Evolutionary conservation across 1,284 basidiomycete species (phyloP).

Genomic region (Melampsora americana): DNA sequence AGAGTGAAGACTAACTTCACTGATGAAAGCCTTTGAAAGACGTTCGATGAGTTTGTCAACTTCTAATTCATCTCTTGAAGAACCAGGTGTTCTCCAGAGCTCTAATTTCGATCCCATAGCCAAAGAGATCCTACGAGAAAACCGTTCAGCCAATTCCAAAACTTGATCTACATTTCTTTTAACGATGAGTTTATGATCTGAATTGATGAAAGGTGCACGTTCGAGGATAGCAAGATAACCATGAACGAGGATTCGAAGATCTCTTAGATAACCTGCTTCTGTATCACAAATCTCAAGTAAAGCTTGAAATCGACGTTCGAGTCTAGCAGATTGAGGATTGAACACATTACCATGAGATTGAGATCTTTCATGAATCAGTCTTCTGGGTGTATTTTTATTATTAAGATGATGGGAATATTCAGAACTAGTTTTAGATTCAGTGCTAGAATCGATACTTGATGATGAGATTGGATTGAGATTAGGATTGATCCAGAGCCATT

Average conservation of each 20-base stretch:
- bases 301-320: constrained; percentile 60
- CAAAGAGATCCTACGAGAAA: constrained; percentile 26
- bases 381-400: not conserved
- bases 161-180: constrained; percentile 38
- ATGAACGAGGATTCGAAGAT: constrained; percentile 70
- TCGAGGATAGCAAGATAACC: constrained; percentile 57
- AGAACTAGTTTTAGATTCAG: not conserved
- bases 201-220: not conserved
- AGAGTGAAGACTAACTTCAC: constrained; percentile 62
- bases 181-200: constrained; percentile 29
- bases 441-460: not conserved
- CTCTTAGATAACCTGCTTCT: constrained; percentile 73
- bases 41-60: constrained; percentile 58
- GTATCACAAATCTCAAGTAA: constrained; percentile 76
- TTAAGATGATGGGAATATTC: not conserved
- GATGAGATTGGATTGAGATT: not conserved
- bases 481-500: not conserved
- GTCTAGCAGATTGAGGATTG: constrained; percentile 5
- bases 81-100: constrained; percentile 13
- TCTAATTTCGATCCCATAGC: constrained; percentile 38
- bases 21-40: constrained; percentile 65
- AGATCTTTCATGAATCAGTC: not conserved
- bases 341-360: not conserved
- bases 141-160: constrained; percentile 40
- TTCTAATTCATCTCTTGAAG: constrained; percentile 52